A percentile compares a stretch with the other conserved stretches of the same genome.
Conservation (phyloP, 2,329 filamentous ascomycete species). For the Phialemonium atrogriseum region DNA sequence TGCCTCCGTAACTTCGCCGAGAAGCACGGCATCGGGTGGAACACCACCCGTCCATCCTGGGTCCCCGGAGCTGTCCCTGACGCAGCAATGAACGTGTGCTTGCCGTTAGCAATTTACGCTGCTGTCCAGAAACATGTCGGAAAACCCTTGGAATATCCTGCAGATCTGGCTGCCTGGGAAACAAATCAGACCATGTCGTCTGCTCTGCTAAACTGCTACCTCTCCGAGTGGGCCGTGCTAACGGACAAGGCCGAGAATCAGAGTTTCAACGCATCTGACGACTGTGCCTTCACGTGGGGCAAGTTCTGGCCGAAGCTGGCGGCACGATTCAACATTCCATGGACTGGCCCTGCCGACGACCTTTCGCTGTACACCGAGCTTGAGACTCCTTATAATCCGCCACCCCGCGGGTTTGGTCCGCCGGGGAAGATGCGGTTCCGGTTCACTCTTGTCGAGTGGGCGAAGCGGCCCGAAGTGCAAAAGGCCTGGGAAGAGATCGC, state of each 20-base stretch:
- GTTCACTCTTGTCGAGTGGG: slow-evolving; percentile 37
- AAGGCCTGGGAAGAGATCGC: slow-evolving; percentile 36
- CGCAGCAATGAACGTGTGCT: slow-evolving; percentile 39
- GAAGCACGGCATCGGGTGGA: slow-evolving; percentile 29
- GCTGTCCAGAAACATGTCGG: slow-evolving; percentile 25
- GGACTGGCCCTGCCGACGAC: slow-evolving; percentile 11
- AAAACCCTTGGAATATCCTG: slow-evolving; percentile 31
- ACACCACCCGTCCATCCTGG: slow-evolving; percentile 36
- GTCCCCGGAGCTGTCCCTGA: slow-evolving; percentile 42
- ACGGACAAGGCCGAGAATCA: slow-evolving; percentile 30
- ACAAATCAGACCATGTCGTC: slow-evolving; percentile 29
- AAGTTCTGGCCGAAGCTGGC: slow-evolving; percentile 38
- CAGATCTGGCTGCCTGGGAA: slow-evolving; percentile 35
- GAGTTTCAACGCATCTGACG: slow-evolving; percentile 40
- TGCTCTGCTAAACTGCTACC: slow-evolving; percentile 37
- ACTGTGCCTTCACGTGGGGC: slow-evolving; percentile 34
- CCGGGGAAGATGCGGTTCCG: slow-evolving; percentile 25
- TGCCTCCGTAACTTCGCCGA: slow-evolving; percentile 32
- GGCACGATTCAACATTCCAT: slow-evolving; percentile 31
- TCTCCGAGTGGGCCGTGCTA: slow-evolving; percentile 41
- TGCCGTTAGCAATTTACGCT: slow-evolving; percentile 40
- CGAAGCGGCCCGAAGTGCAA: slow-evolving; percentile 30
- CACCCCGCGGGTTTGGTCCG: slow-evolving; percentile 36
- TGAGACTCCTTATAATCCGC: slow-evolving; percentile 3
- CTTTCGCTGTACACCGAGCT: slow-evolving; percentile 9